A percentile compares a stretch with the other conserved stretches of the same genome.
Evolutionary conservation across 2,329 filamentous ascomycete species (phyloP).

Genomic region (Cladophialophora immunda): DNA sequence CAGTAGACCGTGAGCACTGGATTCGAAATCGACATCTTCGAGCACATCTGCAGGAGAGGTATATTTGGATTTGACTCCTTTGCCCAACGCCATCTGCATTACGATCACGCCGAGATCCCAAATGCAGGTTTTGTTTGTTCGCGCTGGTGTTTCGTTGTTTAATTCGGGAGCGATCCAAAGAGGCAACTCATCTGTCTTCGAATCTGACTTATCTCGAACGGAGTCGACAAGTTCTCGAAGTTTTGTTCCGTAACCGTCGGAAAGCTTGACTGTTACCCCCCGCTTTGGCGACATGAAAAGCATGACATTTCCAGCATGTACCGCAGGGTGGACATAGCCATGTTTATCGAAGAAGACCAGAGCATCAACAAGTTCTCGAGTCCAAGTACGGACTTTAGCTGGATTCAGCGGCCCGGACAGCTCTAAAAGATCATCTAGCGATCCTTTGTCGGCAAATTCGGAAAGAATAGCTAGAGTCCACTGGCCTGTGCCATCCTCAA

Average conservation of each 20-base stretch:
- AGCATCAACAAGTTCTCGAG: conserved; percentile 88
- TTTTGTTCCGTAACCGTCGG: conserved; percentile 67
- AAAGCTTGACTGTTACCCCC: conserved; percentile 74
- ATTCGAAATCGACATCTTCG: conserved; percentile 70
- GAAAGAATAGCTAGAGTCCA: conserved; percentile 81
- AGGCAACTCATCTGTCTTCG: conserved; percentile 75
- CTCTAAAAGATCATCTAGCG: conserved; percentile 81
- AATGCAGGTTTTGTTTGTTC: conserved; percentile 82
- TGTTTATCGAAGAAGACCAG: conserved; percentile 86
- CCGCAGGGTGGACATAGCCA: conserved; percentile 82
- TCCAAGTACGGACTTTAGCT: conserved; percentile 83
- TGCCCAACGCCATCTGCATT: conserved; percentile 91
- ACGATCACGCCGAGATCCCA: conserved; percentile 95
- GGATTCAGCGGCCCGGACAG: conserved; percentile 77
- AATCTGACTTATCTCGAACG: conserved; percentile 59
- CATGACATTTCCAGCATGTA: conserved; percentile 82
- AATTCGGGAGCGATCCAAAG: conserved; percentile 88
- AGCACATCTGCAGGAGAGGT: conserved; percentile 68
- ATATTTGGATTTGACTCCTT: conserved; percentile 78
- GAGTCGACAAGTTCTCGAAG: conserved; percentile 58
- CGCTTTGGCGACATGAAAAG: conserved; percentile 75
- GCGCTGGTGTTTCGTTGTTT: conserved; percentile 62
- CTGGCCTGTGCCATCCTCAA: conserved; percentile 50
- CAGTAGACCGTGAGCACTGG: conserved; percentile 84
- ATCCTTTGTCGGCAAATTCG: conserved; percentile 81